These are phyloP conservation scores for Candolleomyces aberdarensis DNA, from an alignment of 768 basidiomycete species.

Conservation along the genomic window DNA sequence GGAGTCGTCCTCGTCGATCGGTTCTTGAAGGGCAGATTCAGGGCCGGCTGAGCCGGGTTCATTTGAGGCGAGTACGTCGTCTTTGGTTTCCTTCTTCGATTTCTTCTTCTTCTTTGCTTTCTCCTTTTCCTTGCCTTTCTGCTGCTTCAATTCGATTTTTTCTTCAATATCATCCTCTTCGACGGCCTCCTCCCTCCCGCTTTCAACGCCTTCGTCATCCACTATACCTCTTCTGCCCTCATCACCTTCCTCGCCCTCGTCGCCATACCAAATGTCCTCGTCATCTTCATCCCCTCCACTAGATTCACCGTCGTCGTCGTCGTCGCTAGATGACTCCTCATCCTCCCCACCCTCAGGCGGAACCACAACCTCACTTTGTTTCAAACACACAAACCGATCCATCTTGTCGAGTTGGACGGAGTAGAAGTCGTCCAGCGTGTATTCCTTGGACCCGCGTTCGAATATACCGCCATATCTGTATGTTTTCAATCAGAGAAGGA, in stretches of 20 bases:
- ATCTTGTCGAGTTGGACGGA: conserved; percentile 80
- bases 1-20: conserved; percentile 1
- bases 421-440: conserved; percentile 88
- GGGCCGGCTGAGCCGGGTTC: background rate
- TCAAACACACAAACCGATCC: conserved; percentile 73
- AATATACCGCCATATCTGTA: conserved; percentile 84
- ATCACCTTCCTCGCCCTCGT: conserved; percentile 45
- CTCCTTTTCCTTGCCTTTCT: conserved; percentile 6
- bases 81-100: background rate
- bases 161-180: background rate
- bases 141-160: conserved; percentile 3
- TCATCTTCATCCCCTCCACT: conserved; percentile 40
- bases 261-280: conserved; percentile 38
- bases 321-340: conserved; percentile 60
- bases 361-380: conserved; percentile 59
- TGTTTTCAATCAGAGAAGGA: background rate
- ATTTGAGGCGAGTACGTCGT: background rate
- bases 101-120: conserved; percentile 18
- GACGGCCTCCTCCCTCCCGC: conserved; percentile 13
- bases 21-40: background rate
- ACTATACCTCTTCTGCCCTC: conserved; percentile 32
- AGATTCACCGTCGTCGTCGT: conserved; percentile 54
- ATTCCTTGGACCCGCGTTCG: conserved; percentile 79
- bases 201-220: conserved; percentile 9
- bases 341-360: conserved; percentile 54